Base-by-base conservation (phyloP, 2,329 filamentous ascomycete species). In the Fusarium continuum region DNA sequence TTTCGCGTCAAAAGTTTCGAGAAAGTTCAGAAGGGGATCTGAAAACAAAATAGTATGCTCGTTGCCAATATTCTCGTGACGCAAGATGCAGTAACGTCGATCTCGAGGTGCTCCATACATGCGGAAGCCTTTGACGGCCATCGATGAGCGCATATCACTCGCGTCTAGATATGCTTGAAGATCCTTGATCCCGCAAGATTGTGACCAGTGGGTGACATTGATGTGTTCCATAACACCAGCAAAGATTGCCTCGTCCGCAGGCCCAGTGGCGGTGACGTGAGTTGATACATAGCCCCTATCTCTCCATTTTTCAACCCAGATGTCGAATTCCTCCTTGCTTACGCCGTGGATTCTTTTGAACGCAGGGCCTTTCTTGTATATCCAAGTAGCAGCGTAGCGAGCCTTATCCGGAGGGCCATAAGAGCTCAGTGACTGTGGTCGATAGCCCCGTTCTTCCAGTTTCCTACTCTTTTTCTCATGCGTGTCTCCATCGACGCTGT, bases 371-470 rank as follows among this genome's bases (percentile, higher is more conserved):
- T 43, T 29, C 9, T 52, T 25, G 1, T 45, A 19, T 2, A 57
- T 20, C 66, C 65, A 65, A 2, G 57, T 50, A 5, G 56, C 46
- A 8, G 65, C 54, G 20, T 65, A 67, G 11, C 43, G 60, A 35
- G 64, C 43, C 3, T 56, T 25, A 5, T 40, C 19, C 8, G 50
- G 29, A 4, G 46, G 40, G 5, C 65, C 55, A 23, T 67, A 67
- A 4, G 44, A 38, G 10, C 65, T 67, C 8, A 65, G 8, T 2
- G 63, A 68, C 8, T 45, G 8, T 26, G 60, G 55, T 6, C 44
- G 54, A 29, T 65, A 69, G 4, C 52, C 32, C 6, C 20, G 29
- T 0, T 26, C 17, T 5, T 13, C 19, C 4, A 65, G 10, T 0
- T 16, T 8, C 8, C 29, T 32, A 11, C 16, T 25, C 14, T 36